Evolutionary conservation across 345 rosid genomes (phyloP), one percentile per base, ranked within the genome.

Genomic region (Leavenworthia alabamica): DNA sequence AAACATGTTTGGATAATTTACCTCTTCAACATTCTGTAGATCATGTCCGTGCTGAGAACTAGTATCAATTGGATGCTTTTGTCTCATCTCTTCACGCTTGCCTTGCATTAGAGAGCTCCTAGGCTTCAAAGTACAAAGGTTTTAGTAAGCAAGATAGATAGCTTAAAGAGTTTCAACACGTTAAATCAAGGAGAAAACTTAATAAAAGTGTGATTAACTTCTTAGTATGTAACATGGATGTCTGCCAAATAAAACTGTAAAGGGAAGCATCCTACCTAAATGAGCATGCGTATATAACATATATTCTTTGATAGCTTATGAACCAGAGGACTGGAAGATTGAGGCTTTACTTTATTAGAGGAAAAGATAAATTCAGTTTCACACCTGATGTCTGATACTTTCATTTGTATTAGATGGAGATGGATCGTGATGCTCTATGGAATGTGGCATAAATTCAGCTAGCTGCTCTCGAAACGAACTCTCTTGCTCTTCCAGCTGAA

Each of bases 401-500:
- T 55, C 67, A 52, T 50, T 58, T 60, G 74, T 67, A 49, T 58
- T 63, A n/a, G 82, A 61, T 31, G 55, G 75, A 55, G 17, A 20
- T 27, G 77, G 56, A 59, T 55, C 64, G 33, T 14, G 33, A 49
- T 27, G 32, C 72, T 64, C 77, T 20, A 22, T 27, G 26, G 67
- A 56, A 17, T 29, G 61, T 59, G 69, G 68, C 57, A n/a, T 52
- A 49, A 58, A 58, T 70, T 75, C 67, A 62, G 49, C 42, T 52
- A 51, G 69, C 51, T 47, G 84, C 56, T 60, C 81, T 8, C 68
- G 80, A 57, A 56, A 64, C 54, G 51, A 79, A 33, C 67, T 60
- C 65, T 86, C 98, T 54, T 73, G 73, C 70, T 91, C 86, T 9
- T 83, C 92, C 56, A 82, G 76, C 96, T 91, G 88, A 68, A 64